Conservation (phyloP, 2,329 filamentous ascomycete species). For the Epichloe festucae region DNA sequence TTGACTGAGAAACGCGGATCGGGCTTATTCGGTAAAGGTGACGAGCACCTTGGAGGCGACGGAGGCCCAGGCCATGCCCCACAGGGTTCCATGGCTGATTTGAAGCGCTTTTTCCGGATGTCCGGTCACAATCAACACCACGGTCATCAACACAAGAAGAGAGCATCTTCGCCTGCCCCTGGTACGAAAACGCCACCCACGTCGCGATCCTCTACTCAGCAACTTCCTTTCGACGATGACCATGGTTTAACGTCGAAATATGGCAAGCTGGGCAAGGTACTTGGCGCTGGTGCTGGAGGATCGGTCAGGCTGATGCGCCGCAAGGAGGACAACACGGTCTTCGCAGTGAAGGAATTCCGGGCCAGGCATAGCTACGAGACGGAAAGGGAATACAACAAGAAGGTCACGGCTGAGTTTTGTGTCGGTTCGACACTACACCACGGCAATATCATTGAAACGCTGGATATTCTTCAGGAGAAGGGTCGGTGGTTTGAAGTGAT, state of each 20-base stretch:
- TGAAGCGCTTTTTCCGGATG: slow-evolving; percentile 93
- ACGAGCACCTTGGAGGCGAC: slow-evolving; percentile 18
- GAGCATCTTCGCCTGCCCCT: slow-evolving; percentile 49
- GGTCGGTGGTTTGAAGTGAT: slow-evolving; percentile 96
- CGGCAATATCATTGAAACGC: slow-evolving; percentile 94
- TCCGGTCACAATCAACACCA: slow-evolving; percentile 53
- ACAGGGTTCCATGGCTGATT: slow-evolving; percentile 79
- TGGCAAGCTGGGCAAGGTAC: slow-evolving; percentile 85
- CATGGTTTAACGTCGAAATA: slow-evolving; percentile 85
- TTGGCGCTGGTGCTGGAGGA: slow-evolving; percentile 87
- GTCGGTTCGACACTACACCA: slow-evolving; percentile 95
- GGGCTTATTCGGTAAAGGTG: slow-evolving; percentile 23
- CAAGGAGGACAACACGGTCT: slow-evolving; percentile 81
- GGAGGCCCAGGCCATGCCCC: slow-evolving; percentile 13
- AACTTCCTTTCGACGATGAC: slow-evolving; percentile 86
- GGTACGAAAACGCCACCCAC: slow-evolving; percentile 34
- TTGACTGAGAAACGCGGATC: slow-evolving; percentile 43
- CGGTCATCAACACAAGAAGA: slow-evolving; percentile 54
- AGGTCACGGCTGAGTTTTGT: slow-evolving; percentile 95
- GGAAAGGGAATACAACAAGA: slow-evolving; percentile 93
- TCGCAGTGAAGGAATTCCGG: slow-evolving; percentile 95
- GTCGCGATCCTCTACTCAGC: slow-evolving; percentile 34
- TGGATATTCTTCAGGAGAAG: slow-evolving; percentile 93
- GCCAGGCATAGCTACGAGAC: slow-evolving; percentile 86
- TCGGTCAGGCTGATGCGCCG: slow-evolving; percentile 92